Evolutionary conservation across 305 asterid species (phyloP), one percentile per base, ranked within the genome.

Genomic region (Fraxinus ornus): DNA sequence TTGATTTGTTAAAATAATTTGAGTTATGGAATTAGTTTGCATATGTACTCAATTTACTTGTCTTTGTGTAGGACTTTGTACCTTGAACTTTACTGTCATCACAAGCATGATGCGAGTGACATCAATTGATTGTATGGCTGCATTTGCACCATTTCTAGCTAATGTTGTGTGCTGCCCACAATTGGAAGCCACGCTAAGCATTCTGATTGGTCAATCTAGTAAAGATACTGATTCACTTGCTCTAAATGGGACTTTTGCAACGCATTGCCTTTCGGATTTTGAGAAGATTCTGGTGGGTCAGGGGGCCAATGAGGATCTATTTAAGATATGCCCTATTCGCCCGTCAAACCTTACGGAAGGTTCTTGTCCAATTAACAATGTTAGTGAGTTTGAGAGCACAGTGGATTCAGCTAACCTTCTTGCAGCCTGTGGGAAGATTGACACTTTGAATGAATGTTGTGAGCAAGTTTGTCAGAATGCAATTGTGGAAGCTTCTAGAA

Each of bases 121-220:
- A 24, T 85, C 99, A 79, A 91, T 90, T 33, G 97, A 96, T 88
- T 96, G 99, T 84, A 90, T 90, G 85, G 97, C 97, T 36, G 94
- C 91, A 66, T 96, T 96, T 79, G 99, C 99, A 15, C 98, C 98
- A 37, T 86, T 86, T 84, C 89, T 96, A 72, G 99, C 98, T 21
- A 94, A 94, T 52, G 98, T 93, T 10, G 94, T 94, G 76, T 96
- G 99, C 87, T 96, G 99, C 85, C 99, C 99, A 0, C 99, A 96
- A 87, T 90, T 93, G 79, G 99, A 96, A 88, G 94, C 98, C 75
- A 93, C 98, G 2, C 85, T 96, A 81, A 89, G 88, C 75, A 87
- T 94, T 87, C 97, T 96, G 82, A 83, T 94, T 32, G 98, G 99
- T n/a, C 97, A 87, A 80, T 91, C 93, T 49, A 94, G 99, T 87